Percentiles rank a stretch among this genome's conserved stretches.
phyloP scores from a whole-genome alignment of 805 yeast species.

The Spencermartinsiella europaea region DNA sequence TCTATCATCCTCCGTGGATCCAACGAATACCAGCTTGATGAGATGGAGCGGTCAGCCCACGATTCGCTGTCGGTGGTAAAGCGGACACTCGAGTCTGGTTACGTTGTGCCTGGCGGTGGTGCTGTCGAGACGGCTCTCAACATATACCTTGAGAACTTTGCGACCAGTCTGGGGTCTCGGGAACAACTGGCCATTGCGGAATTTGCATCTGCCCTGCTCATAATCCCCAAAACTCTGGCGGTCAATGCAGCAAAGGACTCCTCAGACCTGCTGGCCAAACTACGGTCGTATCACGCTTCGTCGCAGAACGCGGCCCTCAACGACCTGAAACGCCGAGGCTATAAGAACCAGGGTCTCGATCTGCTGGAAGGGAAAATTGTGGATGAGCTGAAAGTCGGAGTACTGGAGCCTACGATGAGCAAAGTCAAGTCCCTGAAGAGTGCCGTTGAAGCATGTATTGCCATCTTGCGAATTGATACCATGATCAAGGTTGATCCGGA shows the following conservation, averaged over 20 bases:
- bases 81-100: conserved; percentile 90
- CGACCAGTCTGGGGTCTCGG: conserved; percentile 95
- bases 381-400: conserved; percentile 79
- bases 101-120: conserved; percentile 98
- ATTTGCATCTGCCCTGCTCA: conserved; percentile 82
- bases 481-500: conserved; percentile 98
- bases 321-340: conserved; percentile 79
- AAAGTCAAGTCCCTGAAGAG: conserved; percentile 90
- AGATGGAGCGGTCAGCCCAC: conserved; percentile 96
- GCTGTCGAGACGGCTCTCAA: conserved; percentile 97
- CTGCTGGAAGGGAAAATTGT: conserved; percentile 86
- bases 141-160: conserved; percentile 92
- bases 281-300: conserved; percentile 94
- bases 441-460: conserved; percentile 97
- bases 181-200: conserved; percentile 98
- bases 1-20: conserved; percentile 94
- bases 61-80: conserved; percentile 93
- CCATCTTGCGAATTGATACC: conserved; percentile 94
- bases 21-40: conserved; percentile 88
- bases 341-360: conserved; percentile 90
- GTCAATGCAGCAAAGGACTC: conserved; percentile 98
- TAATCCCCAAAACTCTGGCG: conserved; percentile 95
- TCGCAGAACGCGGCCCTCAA: conserved; percentile 79
- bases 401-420: conserved; percentile 90
- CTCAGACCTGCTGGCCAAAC: conserved; percentile 87